Evolutionary conservation across 345 rosid genomes (phyloP), one percentile per base, ranked within the genome.

Genomic region (Sapria himalayana): DNA sequence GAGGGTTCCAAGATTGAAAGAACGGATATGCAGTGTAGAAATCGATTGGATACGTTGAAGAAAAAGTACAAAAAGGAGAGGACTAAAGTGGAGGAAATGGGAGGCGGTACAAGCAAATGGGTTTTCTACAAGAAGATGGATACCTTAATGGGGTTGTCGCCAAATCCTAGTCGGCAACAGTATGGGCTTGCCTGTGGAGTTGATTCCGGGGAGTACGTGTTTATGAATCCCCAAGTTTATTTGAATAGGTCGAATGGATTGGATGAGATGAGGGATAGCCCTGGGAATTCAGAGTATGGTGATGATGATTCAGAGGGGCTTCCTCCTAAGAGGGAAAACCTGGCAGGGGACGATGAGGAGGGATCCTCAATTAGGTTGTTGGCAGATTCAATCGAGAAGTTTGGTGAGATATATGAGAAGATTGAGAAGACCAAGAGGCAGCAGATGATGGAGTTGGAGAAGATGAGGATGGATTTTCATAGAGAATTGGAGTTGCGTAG

Each of bases 21-120:
- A 43, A 65, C 89, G 0, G 96, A 91, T 53, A 75, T 74, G 0
- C 94, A 84, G 23, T 91, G 99, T 48, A 59, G 96, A 38, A 80
- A 74, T 47, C 77, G 86, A 22, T 51, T 91, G 56, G 99, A 91
- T 57, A 68, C 75, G 0, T 55, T 91, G 69, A 91, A 91, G 73
- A 84, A 84, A 65, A 91, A 80, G 73, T 91, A 84, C 38, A 78
- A 77, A 60, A 80, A 84, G 59, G 96, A 91, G 68, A 91, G 66
- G 71, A 40, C 29, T 23, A 75, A 53, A 57, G 12, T 63, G 15
- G 51, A 47, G 1, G 86, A 69, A 55, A 49, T 59, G 0, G 66
- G 72, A 2, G 54, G 55, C 17, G 46, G 46, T 38, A 46, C 66
- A 10, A 78, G 72, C 68, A 80, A 70, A 39, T 91, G 96, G 99